These are phyloP conservation scores for Moricandia moricandioides DNA, from an alignment of 345 rosid species.

Conservation along the genomic window DNA sequence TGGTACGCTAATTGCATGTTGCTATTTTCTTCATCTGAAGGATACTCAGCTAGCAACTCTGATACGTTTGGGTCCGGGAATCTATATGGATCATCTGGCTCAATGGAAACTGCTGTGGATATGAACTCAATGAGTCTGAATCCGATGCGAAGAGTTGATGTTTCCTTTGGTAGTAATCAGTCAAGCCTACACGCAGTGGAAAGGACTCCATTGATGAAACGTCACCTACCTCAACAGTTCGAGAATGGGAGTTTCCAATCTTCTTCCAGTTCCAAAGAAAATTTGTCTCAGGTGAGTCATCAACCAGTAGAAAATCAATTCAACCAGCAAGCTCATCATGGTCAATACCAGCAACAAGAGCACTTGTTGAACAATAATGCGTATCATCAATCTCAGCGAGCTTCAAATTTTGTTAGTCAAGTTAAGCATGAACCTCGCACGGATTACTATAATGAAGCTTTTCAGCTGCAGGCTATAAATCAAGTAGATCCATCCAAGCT, in stretches of 20 bases:
- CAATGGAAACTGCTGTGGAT: slow-evolving; percentile 53
- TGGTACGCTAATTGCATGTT: slow-evolving; percentile 26
- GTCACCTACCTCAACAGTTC: slow-evolving; percentile 52
- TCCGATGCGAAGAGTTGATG: slow-evolving; percentile 52
- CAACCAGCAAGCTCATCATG: slow-evolving; percentile 50
- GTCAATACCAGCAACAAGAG: slow-evolving; percentile 60
- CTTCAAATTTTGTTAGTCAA: slow-evolving; percentile 49
- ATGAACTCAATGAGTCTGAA: slow-evolving; percentile 48
- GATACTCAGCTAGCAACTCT: slow-evolving; percentile 53
- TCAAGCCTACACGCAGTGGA: slow-evolving; percentile 52
- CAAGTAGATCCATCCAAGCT: slow-evolving; percentile 49
- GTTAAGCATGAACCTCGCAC: slow-evolving; percentile 66
- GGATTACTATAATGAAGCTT: slow-evolving; percentile 49
- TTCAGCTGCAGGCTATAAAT: slow-evolving; percentile 55
- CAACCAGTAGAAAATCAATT: slow-evolving; percentile 60
- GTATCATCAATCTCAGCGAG: slow-evolving; percentile 52
- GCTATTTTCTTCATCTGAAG: slow-evolving; percentile 55
- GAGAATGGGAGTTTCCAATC: slow-evolving; percentile 67
- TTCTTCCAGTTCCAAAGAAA: slow-evolving; percentile 50
- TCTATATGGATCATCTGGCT: slow-evolving; percentile 58
- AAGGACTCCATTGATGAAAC: slow-evolving; percentile 46
- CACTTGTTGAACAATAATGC: slow-evolving; percentile 47
- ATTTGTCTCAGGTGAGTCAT: slow-evolving; percentile 54
- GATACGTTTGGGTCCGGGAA: slow-evolving; percentile 66
- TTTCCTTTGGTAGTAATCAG: slow-evolving; percentile 50